These are phyloP conservation scores for Cinnamomum micranthum DNA, from an alignment of 164 flowering plant species.

Conservation along the genomic window DNA sequence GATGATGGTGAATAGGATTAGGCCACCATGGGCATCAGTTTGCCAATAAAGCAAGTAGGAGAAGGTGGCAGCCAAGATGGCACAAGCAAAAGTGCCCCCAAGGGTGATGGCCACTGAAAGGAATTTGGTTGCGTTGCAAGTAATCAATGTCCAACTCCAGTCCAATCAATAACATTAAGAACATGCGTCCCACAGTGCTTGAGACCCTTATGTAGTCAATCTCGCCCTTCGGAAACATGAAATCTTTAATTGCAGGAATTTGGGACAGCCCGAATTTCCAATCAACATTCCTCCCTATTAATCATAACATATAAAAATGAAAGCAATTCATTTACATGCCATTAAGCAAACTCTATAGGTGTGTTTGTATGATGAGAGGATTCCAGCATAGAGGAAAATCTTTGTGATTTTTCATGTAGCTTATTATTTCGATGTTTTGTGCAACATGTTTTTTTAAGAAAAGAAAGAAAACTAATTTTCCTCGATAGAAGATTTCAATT, in stretches of 20 bases:
- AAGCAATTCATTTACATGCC: too few species aligned
- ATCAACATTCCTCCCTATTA: conserved; percentile 65
- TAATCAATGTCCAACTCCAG: conserved; percentile 55
- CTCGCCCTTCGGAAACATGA: conserved; percentile 20
- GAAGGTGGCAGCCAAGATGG: conserved; percentile 24
- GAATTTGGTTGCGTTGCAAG: conserved; percentile 24
- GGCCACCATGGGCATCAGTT: not conserved
- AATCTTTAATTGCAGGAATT: conserved; percentile 10
- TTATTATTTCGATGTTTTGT: too few species aligned
- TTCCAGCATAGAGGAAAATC: not conserved
- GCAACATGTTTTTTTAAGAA: not conserved
- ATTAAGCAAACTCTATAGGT: too few species aligned
- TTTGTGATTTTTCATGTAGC: too few species aligned
- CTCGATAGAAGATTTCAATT: too few species aligned
- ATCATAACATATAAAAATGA: not conserved
- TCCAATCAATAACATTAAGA: conserved; percentile 65
- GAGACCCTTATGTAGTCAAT: conserved; percentile 16
- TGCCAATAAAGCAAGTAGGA: conserved; percentile 31
- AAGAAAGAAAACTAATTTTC: not conserved
- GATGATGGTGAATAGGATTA: conserved; percentile 41
- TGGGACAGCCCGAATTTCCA: conserved; percentile 48
- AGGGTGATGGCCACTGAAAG: conserved; percentile 24
- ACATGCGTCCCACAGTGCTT: conserved; percentile 42
- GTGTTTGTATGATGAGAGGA: too few species aligned
- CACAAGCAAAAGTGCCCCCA: conserved; percentile 26